These are phyloP conservation scores for Paracoccidioides brasiliensis DNA, from an alignment of 2,329 filamentous ascomycete species.

Conservation along the genomic window DNA sequence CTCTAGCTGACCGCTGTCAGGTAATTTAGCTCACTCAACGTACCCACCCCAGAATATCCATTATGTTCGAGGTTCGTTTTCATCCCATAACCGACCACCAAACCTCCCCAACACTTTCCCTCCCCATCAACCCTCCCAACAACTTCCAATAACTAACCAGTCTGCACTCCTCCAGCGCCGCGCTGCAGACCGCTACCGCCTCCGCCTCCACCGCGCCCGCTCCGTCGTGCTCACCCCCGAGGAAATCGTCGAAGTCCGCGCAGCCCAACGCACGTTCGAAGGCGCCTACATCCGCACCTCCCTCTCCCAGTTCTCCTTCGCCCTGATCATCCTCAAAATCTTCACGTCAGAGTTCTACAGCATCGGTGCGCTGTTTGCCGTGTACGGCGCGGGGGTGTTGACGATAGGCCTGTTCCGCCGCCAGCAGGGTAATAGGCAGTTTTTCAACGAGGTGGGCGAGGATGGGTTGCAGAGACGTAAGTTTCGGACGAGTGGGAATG, in stretches of 20 bases:
- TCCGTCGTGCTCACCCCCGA: conserved; percentile 68
- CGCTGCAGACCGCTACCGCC: conserved; percentile 59
- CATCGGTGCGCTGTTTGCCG: conserved; percentile 89
- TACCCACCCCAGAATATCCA: conserved; percentile 1
- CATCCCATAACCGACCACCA: background rate
- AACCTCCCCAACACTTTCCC: background rate
- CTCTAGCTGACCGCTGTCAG: background rate
- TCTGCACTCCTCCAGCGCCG: conserved; percentile 37
- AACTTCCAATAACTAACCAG: background rate
- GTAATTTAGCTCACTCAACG: background rate
- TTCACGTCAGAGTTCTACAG: conserved; percentile 95
- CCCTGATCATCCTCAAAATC: conserved; percentile 87
- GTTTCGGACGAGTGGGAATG: conserved; percentile 54
- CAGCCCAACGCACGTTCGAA: conserved; percentile 91
- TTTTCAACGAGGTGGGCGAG: conserved; percentile 52
- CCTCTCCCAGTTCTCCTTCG: conserved; percentile 87
- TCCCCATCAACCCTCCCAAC: background rate
- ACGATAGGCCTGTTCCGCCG: conserved; percentile 73
- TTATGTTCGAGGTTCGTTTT: conserved; percentile 10
- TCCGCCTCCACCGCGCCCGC: conserved; percentile 71
- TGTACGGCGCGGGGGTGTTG: conserved; percentile 76
- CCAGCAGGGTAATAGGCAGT: conserved; percentile 85
- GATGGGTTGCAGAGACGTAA: conserved; percentile 48
- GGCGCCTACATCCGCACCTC: conserved; percentile 93
- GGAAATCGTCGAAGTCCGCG: conserved; percentile 88